phyloP scores from a whole-genome alignment of 129 eudicot genomes.

The Flaveria ramosissima region DNA sequence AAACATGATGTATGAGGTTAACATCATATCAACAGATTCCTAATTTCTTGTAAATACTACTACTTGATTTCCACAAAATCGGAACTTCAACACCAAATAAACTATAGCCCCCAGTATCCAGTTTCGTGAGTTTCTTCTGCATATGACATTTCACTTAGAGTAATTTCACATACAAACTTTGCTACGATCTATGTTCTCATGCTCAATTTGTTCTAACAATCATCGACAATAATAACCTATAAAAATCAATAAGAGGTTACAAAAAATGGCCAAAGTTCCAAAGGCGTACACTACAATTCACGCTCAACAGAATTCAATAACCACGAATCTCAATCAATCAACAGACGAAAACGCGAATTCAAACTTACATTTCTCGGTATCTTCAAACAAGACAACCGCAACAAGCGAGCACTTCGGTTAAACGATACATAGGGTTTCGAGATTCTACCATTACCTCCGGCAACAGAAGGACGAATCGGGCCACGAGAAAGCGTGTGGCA shows the following conservation, averaged over 20 bases:
- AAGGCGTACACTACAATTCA: too few species aligned
- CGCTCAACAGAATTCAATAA: too few species aligned
- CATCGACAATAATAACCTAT: not conserved
- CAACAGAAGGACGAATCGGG: constrained; percentile 1
- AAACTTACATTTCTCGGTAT: constrained; percentile 19
- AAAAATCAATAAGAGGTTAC: too few species aligned
- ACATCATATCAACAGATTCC: constrained; percentile 4
- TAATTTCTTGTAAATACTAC: not conserved
- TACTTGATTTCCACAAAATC: not conserved
- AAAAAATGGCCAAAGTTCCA: too few species aligned
- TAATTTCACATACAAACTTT: not conserved
- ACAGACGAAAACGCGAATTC: not conserved
- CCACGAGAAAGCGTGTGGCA: constrained; percentile 21
- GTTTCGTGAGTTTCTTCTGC: not conserved
- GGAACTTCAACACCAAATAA: not conserved
- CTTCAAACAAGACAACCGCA: constrained; percentile 8
- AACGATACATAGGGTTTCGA: constrained; percentile 34
- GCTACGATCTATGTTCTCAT: not conserved
- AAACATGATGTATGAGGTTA: not conserved
- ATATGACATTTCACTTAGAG: not conserved
- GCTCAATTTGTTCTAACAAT: constrained; percentile 4
- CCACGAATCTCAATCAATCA: not conserved
- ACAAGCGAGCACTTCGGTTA: constrained; percentile 19
- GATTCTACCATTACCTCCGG: constrained; percentile 1
- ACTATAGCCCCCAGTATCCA: not conserved